phyloP scores from a whole-genome alignment of 495 filamentous ascomycete genomes.

The Corynascus novoguineensis region DNA sequence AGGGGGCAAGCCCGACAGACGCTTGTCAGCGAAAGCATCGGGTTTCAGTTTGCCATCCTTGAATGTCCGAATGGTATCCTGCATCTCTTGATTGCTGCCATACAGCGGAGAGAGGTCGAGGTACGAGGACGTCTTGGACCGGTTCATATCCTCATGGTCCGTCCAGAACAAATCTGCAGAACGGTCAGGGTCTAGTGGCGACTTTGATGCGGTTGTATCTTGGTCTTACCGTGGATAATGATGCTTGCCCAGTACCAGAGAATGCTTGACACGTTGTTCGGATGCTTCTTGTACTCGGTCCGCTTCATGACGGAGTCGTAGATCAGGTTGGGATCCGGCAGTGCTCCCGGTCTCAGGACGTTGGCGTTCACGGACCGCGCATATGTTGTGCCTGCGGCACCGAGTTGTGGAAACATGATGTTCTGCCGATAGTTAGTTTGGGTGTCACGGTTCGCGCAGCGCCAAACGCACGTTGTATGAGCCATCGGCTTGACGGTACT shows the following conservation, averaged over 20 bases:
- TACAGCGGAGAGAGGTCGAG: constrained; percentile 82
- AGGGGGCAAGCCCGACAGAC: constrained; percentile 74
- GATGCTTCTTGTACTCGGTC: constrained; percentile 41
- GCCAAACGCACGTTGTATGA: constrained; percentile 45
- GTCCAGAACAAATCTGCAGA: constrained; percentile 35
- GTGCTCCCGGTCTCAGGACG: constrained; percentile 54
- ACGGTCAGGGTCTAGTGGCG: not conserved
- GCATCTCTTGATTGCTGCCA: constrained; percentile 72
- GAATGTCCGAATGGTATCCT: constrained; percentile 69
- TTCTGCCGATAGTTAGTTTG: constrained; percentile 28
- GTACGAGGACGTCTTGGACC: constrained; percentile 74
- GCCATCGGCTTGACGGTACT: constrained; percentile 70
- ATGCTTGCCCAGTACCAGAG: constrained; percentile 86
- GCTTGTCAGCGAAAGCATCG: constrained; percentile 72
- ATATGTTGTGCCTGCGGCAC: constrained; percentile 52
- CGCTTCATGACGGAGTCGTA: constrained; percentile 64
- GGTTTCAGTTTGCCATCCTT: constrained; percentile 79
- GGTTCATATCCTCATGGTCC: constrained; percentile 42
- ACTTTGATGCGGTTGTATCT: no score
- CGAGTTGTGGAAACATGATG: constrained; percentile 39
- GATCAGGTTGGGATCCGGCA: constrained; percentile 70
- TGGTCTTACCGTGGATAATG: constrained; percentile 64
- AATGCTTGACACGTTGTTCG: constrained; percentile 77
- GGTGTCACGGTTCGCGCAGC: not conserved
- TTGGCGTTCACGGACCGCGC: constrained; percentile 65